Evolutionary conservation across 2,329 filamentous ascomycete species (phyloP), one percentile per base, ranked within the genome.

Genomic region (Lecanoromycetidae sp.): DNA sequence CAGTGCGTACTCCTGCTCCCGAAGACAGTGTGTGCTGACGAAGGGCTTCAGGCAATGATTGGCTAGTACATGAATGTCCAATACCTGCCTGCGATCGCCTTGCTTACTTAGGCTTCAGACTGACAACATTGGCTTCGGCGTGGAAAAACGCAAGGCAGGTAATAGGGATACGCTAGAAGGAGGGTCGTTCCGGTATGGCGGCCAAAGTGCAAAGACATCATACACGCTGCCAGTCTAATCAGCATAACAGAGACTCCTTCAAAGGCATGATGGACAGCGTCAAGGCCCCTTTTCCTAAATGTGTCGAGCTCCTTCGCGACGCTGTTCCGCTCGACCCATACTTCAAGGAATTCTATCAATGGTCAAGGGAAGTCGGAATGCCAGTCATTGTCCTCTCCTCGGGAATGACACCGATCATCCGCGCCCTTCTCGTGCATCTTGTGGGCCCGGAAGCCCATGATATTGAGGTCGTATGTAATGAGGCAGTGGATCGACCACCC

Each of bases 341-440:
- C 57, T 98, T 96, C 72, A 79, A 78, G 60, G 78, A 83, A 57
- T 98, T 96, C 67, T 90, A 87, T 68, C 67, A 78, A 56, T 98
- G 87, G 85, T 77, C 82, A 26, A 75, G 79, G 52, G 71, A 73
- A 54, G 80, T 90, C 66, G 88, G 94, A 62, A 79, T 96, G 12
- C 91, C 91, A 22, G 83, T 95, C 53, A 87, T 96, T 17, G 84
- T 98, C 19, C 72, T 98, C 27, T 91, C 84, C 53, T 86, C 84
- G 36, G 91, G 91, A 54, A 96, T 98, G 91, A 75, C 80, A 57
- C 90, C 90, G 30, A 78, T 96, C 57, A 95, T 98, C 63, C 78
- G 80, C 52, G 86, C 84, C 13, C 72, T 96, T 54, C 72, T 98
- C 50, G 76, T 82, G 53, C 79, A 84, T 57, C 74, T 94, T 42